Percentiles rank a stretch among this genome's conserved stretches.
phyloP scores from a whole-genome alignment of 495 filamentous ascomycete species.

The Melanomma pulvis-pyrius region DNA sequence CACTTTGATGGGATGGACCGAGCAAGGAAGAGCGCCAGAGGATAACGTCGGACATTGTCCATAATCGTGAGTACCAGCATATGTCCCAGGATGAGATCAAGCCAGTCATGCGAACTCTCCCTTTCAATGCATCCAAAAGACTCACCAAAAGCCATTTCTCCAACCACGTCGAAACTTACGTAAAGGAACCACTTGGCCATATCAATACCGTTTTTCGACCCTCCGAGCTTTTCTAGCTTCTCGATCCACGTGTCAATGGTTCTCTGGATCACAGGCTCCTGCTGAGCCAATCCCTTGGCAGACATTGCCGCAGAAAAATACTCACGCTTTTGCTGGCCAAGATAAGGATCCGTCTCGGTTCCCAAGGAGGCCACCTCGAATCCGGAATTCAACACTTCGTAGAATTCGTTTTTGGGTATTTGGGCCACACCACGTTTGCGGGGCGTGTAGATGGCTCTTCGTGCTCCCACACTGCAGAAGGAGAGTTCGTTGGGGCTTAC shows the following conservation, averaged over 20 bases:
- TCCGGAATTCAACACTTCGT: no score
- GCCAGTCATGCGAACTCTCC: neutral
- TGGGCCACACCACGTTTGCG: no score
- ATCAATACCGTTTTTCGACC: neutral
- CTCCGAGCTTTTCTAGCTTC: neutral
- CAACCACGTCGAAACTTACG: constrained; percentile 3
- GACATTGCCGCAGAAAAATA: no score
- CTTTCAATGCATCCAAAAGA: constrained; percentile 10
- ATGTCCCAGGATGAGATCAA: neutral
- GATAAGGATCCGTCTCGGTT: no score
- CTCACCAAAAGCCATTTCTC: constrained; percentile 9
- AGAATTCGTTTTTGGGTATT: no score
- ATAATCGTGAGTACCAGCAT: neutral
- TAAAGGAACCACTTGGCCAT: neutral
- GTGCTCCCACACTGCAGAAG: neutral
- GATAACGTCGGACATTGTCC: neutral
- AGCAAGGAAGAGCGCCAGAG: constrained; percentile 4
- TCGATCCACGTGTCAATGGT: neutral
- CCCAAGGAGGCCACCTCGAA: no score
- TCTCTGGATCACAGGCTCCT: neutral
- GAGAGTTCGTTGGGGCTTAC: neutral
- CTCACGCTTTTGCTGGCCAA: no score
- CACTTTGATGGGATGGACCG: no score
- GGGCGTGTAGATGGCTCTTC: neutral
- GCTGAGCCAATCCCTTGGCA: neutral